These are phyloP conservation scores for Fusarium luffae DNA, from an alignment of 2,329 filamentous ascomycete species.

Conservation along the genomic window DNA sequence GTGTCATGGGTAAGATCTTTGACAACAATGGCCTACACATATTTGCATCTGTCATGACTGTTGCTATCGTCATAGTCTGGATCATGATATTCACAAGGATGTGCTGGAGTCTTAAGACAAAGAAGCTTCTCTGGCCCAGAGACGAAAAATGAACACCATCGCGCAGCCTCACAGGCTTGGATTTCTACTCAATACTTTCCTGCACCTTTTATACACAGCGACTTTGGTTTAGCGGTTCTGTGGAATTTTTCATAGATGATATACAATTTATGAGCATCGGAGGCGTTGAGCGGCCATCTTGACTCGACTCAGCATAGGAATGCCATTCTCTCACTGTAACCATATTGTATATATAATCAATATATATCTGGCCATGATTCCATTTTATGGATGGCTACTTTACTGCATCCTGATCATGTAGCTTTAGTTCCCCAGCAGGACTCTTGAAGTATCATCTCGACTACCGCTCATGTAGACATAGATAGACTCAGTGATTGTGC, in stretches of 20 bases:
- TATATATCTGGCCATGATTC: background rate
- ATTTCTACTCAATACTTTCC: background rate
- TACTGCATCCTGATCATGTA: background rate
- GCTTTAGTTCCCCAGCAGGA: background rate
- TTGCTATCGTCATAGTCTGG: constrained; percentile 75
- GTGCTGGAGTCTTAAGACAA: constrained; percentile 72
- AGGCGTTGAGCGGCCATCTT: background rate
- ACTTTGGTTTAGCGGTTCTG: background rate
- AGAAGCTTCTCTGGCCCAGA: constrained; percentile 81
- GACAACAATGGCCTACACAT: constrained; percentile 70
- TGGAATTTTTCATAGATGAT: background rate
- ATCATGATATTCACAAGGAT: constrained; percentile 75
- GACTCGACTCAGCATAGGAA: background rate
- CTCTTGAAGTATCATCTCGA: background rate
- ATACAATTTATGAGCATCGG: background rate
- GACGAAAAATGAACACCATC: constrained; percentile 52
- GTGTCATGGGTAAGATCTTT: constrained; percentile 74
- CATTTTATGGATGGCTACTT: background rate
- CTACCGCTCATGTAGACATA: constrained; percentile 1
- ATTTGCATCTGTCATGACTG: constrained; percentile 74
- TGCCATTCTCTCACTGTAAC: background rate
- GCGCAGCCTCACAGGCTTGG: background rate
- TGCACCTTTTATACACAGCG: background rate
- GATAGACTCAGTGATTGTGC: background rate
- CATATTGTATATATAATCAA: background rate